Evolutionary conservation across 192 early-diverging fungal genomes (phyloP).

Genomic region (Coemansia sp.): DNA sequence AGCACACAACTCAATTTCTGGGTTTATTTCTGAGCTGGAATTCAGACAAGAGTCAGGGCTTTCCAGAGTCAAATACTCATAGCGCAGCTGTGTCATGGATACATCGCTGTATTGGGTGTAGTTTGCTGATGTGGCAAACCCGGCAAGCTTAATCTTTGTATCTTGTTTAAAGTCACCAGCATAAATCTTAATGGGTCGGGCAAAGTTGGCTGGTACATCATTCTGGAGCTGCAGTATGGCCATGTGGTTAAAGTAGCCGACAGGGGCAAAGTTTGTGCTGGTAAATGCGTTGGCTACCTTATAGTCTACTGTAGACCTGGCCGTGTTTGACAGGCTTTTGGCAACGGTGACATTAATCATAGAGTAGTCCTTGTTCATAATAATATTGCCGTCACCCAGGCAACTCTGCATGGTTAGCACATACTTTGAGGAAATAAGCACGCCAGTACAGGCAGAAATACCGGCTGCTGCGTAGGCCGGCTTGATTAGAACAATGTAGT

Average conservation of each 20-base stretch:
- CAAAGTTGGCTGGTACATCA: not conserved
- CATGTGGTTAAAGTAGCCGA: not conserved
- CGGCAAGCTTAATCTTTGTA: not conserved
- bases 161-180: not conserved
- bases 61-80: not conserved
- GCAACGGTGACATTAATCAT: not conserved
- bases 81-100: not conserved
- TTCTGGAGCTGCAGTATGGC: conserved; percentile 1
- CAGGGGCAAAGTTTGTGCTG: not conserved
- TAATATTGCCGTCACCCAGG: not conserved
- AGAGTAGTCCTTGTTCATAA: not conserved
- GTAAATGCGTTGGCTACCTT: not conserved
- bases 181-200: not conserved
- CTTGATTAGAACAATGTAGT: not conserved
- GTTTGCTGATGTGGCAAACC: conserved; percentile 1
- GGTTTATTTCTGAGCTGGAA: not conserved
- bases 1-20: not conserved
- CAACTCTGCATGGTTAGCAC: conserved; percentile 2
- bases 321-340: not conserved
- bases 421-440: conserved; percentile 3
- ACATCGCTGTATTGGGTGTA: not conserved
- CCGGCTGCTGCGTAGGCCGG: not conserved
- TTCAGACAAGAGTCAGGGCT: not conserved
- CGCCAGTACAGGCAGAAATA: not conserved
- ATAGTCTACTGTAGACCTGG: not conserved